Conservation (phyloP, 331 rosid genomes). For the Malus hybrid region DNA sequence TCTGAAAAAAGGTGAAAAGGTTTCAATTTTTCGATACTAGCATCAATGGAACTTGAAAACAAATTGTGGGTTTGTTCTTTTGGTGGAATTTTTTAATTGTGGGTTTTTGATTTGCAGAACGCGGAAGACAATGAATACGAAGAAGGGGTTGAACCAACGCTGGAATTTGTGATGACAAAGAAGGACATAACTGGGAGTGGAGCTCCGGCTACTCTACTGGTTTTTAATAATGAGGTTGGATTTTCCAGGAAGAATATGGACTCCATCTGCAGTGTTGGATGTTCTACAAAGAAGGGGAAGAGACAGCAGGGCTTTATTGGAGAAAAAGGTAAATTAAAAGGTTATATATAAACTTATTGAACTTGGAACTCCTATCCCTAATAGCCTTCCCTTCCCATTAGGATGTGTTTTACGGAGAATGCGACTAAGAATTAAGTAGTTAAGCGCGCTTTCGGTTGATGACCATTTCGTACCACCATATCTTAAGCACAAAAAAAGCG, state of each 20-base stretch:
- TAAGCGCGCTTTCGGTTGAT: neutral
- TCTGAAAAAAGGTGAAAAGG: too few species aligned
- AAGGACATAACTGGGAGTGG: constrained; percentile 12
- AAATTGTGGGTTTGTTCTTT: too few species aligned
- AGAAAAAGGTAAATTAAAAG: constrained; percentile 12
- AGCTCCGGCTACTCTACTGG: constrained; percentile 7
- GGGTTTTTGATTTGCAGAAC: neutral
- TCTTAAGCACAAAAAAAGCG: neutral
- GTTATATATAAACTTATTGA: neutral
- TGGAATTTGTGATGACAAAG: constrained; percentile 8
- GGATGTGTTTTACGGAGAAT: neutral
- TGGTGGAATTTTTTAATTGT: too few species aligned
- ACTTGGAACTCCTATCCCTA: neutral
- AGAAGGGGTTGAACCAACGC: constrained; percentile 7
- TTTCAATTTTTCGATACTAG: too few species aligned
- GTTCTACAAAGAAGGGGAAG: constrained; percentile 18
- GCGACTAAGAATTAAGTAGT: neutral
- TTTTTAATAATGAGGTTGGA: constrained; percentile 15
- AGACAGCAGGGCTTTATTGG: constrained; percentile 13
- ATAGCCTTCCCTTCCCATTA: neutral
- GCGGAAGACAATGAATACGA: constrained; percentile 13
- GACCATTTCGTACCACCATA: neutral
- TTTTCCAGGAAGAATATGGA: constrained; percentile 16
- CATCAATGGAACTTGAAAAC: too few species aligned
- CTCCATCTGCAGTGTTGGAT: neutral